Base-by-base conservation (phyloP, 208 protist genomes). In the Crithidia sp. region DNA sequence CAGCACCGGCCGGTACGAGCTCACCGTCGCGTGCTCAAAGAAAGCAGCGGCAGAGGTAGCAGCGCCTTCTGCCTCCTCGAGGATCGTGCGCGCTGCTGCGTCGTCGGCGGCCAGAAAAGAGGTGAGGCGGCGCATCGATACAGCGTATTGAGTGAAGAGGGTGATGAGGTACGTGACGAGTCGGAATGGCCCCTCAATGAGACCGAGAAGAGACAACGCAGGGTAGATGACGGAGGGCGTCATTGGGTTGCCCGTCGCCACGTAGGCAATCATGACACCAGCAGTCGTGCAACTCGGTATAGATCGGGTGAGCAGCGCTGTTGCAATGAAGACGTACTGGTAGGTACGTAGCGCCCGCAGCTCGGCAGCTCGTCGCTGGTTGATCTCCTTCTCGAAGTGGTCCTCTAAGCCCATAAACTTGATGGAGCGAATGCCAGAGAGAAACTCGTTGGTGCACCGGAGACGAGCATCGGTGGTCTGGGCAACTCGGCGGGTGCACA, bases 381-480 rank as follows among this genome's bases (percentile, higher is more conserved):
- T 43, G 55, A 97, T 83, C 12, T 59, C 57, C 45, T 49, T 49
- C 45, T 49, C 45, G 7, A 49, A 49, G 12, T 49, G 9, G 17
- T 85, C 71, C 70, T 98, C 97, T 87, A 94, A 98, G 12, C 85
- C 83, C 86, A 96, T 98, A 36, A 98, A 85, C 82, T 99, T 99
- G 53, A 95, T 87, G 2, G 98, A 71, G 17, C 94, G 87, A n/a
- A 99, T 97, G 2, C 89, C 89, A 39, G 83, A 80, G 40, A 99
- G 65, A 41, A 98, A 89, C 74, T 99, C 95, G 76, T 97, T 98
- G 5, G 91, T 93, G 6, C 79, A 64, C 67, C 95, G 94, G 17
- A 98, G 68, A 60, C 97, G 91, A n/a, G 76, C 79, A 71, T 99
- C 98, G 0, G 85, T 98, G 19, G 64, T 56, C 39, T 65, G 60